Conservation (phyloP, 352 stramenopile species). For the Labyrinthula sp. region DNA sequence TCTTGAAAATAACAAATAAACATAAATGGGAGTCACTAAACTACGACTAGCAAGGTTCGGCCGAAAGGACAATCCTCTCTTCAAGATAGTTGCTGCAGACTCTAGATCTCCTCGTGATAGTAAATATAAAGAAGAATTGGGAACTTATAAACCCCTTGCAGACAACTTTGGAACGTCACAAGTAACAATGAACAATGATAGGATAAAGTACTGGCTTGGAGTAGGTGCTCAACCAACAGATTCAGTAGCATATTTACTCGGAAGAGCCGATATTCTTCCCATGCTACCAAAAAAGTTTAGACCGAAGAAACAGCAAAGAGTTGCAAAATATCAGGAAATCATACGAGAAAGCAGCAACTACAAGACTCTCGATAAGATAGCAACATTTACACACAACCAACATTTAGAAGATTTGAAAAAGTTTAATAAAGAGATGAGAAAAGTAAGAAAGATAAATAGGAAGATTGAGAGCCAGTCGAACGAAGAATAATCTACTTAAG, state of each 20-base stretch:
- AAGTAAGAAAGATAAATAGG: too few species aligned
- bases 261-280: conserved; percentile 53
- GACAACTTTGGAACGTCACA: conserved; percentile 51
- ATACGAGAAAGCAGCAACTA: too few species aligned
- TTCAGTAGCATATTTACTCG: conserved; percentile 53
- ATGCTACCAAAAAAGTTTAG: conserved; percentile 33
- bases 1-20: too few species aligned
- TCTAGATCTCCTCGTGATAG: conserved; percentile 46
- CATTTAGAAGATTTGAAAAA: too few species aligned
- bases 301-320: too few species aligned
- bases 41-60: conserved; percentile 57
- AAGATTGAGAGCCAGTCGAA: too few species aligned
- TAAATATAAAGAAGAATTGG: conserved; percentile 46
- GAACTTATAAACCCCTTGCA: conserved; percentile 62
- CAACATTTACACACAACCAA: too few species aligned
- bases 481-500: too few species aligned
- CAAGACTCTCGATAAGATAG: too few species aligned
- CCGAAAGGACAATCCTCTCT: conserved; percentile 50
- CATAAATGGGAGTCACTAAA: too few species aligned
- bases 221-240: conserved; percentile 55
- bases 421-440: too few species aligned
- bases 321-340: too few species aligned
- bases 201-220: conserved; percentile 55
- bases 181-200: conserved; percentile 53
- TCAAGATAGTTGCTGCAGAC: conserved; percentile 59